Evolutionary conservation across 129 eudicot genomes (phyloP), one percentile per base, ranked within the genome.

Genomic region (Flaveria ramosissima): DNA sequence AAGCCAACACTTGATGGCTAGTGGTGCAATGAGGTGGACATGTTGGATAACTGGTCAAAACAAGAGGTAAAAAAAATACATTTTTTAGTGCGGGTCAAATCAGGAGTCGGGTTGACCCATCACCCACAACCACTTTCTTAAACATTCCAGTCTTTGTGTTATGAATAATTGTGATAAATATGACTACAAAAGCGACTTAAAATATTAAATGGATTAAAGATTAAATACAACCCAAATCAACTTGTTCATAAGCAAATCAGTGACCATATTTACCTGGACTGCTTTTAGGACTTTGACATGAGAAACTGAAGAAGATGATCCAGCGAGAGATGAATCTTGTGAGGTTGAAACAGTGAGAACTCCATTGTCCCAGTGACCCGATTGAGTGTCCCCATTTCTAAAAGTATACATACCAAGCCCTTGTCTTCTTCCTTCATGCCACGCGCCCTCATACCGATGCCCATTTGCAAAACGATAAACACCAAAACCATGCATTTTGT

Each of bases 351-450:
- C 14, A 72, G 62, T 88, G 36, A 89, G 89, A 81, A 74, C 78
- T 56, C 96, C 97, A 47, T 66, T 63, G 60, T 89, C 93, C 97
- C 97, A 92, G 69, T 89, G 89, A 10, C 97, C 97, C 43, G 86
- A 92, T 51, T 86, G 83, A 15, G 88, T 71, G 30, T 89, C 93
- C 3, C 97, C 93, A 17, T 73, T 92, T 77, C 93, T 85, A 79
- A 89, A 92, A 39, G 90, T 92, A 67, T 92, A 92, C 93, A 88
- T 87, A 41, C 97, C 97, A 73, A 78, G 88, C 23, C 97, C 97
- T 83, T 92, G 97, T 75, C 88, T 83, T 27, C 92, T 91, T 4
- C 97, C 97, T 88, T 92, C 97, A 63, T 92, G 97, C 97, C 97
- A 92, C 0, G 93, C 92, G 2, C 97, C 97, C 72, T 92, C 93